Evolutionary conservation across 2,329 filamentous ascomycete genomes (phyloP).

Genomic region (Fonsecaea pedrosoi): DNA sequence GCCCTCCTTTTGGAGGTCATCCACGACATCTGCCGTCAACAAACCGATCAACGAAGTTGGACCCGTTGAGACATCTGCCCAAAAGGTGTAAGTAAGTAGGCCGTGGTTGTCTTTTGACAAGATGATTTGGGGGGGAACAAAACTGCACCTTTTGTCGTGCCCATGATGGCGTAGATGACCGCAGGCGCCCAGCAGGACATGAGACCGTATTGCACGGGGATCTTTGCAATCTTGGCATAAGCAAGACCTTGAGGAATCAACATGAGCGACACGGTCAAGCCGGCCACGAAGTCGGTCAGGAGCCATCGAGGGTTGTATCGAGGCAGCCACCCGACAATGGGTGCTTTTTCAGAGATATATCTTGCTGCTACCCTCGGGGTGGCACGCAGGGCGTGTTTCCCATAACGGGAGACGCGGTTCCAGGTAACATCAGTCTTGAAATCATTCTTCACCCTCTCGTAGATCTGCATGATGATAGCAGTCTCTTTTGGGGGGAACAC

Average conservation of each 20-base stretch:
- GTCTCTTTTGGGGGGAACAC: background rate
- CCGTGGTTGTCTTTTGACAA: background rate
- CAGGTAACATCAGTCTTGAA: slow-evolving; percentile 37
- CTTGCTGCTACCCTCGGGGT: slow-evolving; percentile 61
- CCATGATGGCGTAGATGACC: slow-evolving; percentile 65
- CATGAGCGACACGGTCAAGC: slow-evolving; percentile 66
- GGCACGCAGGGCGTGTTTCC: slow-evolving; percentile 44
- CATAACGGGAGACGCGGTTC: slow-evolving; percentile 34
- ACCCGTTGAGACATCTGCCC: slow-evolving; percentile 63
- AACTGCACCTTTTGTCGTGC: slow-evolving; percentile 64
- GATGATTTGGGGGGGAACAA: background rate
- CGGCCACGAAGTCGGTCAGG: slow-evolving; percentile 66
- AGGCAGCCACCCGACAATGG: slow-evolving; percentile 68
- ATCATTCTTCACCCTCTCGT: slow-evolving; percentile 34
- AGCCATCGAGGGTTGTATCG: slow-evolving; percentile 68
- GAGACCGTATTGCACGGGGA: slow-evolving; percentile 66
- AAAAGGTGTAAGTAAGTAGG: slow-evolving; percentile 16
- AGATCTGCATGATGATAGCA: slow-evolving; percentile 34
- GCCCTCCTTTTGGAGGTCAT: slow-evolving; percentile 57
- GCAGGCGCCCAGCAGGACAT: slow-evolving; percentile 67
- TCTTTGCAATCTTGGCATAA: slow-evolving; percentile 67
- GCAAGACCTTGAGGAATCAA: slow-evolving; percentile 68
- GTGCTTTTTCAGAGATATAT: slow-evolving; percentile 67
- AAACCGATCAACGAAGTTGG: slow-evolving; percentile 70
- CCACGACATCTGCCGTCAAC: slow-evolving; percentile 66